Evolutionary conservation across 768 basidiomycete species (phyloP), one percentile per base, ranked within the genome.

Genomic region (Lepiota subincarnata): DNA sequence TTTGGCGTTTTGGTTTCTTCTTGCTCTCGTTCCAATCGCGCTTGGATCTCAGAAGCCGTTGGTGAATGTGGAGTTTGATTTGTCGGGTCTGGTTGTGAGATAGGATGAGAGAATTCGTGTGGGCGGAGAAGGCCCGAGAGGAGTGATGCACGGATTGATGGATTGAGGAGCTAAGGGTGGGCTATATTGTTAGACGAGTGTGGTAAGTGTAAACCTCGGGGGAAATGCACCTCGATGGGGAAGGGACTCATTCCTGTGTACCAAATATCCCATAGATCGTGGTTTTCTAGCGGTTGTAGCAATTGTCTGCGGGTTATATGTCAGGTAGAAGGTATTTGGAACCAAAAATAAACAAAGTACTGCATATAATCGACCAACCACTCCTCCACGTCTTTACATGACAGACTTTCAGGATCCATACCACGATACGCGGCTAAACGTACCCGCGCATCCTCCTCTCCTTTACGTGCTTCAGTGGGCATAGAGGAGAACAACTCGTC

Each of bases 201-300:
- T n/a, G n/a, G n/a, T n/a, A n/a, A n/a, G n/a, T n/a, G n/a, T n/a
- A n/a, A n/a, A n/a, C n/a, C n/a, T n/a, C n/a, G n/a, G n/a, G n/a
- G n/a, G n/a, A n/a, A n/a, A n/a, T n/a, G n/a, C n/a, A n/a, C n/a
- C n/a, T n/a, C n/a, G n/a, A n/a, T n/a, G n/a, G n/a, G 84, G 56
- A 87, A 86, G 1, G 83, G 79, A 2, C 80, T 73, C 5, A 68
- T 62, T 4, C 86, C 84, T 0, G 83, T 89, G 53, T 83, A 88
- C 87, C 87, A 91, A 8, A 88, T 66, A 51, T 86, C 82, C 81
- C 84, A 89, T 26, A 91, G 66, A 12, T 68, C 65, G 1, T 66
- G 55, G 4, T 76, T 74, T 50, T 86, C 85, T 0, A 82, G 70
- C 2, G 77, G 71, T 11, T 86, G 57, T 10, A 43, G 13, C n/a